These are phyloP conservation scores for Apium graveolens DNA, from an alignment of 129 eudicot species.

Conservation along the genomic window DNA sequence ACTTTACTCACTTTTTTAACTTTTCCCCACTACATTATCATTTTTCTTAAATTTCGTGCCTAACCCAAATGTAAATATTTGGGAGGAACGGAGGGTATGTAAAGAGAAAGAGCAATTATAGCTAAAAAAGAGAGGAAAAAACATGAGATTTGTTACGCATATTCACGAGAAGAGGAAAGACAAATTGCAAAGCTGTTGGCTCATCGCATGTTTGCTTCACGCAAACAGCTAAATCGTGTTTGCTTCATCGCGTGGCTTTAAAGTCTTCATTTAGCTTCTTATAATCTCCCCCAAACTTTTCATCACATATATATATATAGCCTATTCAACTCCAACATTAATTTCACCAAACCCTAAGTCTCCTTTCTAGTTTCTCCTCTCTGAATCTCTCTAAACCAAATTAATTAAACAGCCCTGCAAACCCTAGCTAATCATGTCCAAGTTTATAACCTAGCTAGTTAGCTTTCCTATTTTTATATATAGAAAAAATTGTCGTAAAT, in stretches of 20 bases:
- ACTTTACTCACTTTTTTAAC: too few relatives aligned
- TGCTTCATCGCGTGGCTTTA: slow-evolving; percentile 94
- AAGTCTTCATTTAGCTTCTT: slow-evolving; percentile 52
- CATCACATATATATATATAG: neutral
- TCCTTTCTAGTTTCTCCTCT: slow-evolving; percentile 10
- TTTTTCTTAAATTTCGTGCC: too few relatives aligned
- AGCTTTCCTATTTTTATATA: neutral
- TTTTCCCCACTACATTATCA: too few relatives aligned
- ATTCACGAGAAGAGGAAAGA: slow-evolving; percentile 44
- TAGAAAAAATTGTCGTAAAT: slow-evolving; percentile 3
- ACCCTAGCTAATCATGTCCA: slow-evolving; percentile 12
- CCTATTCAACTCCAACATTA: neutral
- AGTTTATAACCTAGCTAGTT: neutral
- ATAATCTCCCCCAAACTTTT: slow-evolving; percentile 25
- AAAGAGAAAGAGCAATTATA: too few relatives aligned
- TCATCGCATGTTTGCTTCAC: slow-evolving; percentile 95
- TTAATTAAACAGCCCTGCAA: slow-evolving; percentile 1
- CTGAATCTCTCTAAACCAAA: slow-evolving; percentile 1
- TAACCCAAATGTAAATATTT: too few relatives aligned
- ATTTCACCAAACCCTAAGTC: slow-evolving; percentile 23
- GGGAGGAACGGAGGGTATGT: too few relatives aligned
- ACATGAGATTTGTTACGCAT: slow-evolving; percentile 24
- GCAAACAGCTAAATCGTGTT: slow-evolving; percentile 70
- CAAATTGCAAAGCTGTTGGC: slow-evolving; percentile 34
- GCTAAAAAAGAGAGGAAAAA: neutral